Evolutionary conservation across 2,329 filamentous ascomycete species (phyloP), one percentile per base, ranked within the genome.

Genomic region (Beauveria pseudobassiana): DNA sequence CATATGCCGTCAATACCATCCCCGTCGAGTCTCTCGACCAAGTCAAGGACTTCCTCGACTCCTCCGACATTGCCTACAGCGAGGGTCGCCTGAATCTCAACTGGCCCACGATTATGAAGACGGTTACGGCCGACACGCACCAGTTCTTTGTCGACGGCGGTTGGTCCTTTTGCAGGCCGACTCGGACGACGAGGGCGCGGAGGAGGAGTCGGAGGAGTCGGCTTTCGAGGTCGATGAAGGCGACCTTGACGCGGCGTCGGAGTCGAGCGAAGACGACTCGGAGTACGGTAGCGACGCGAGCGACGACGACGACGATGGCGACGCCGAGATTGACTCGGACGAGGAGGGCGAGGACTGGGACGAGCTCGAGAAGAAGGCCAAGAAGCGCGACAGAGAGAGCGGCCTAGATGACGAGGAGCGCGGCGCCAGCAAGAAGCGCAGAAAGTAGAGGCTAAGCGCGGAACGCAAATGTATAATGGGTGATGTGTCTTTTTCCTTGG

Each of bases 61-160:
- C 89, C 1, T 93, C 95, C 53, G 93, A 99, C 71, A 96, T 99
- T 71, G 88, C 95, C 20, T 98, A 88, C 79, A 90, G 87, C 14
- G 96, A 99, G 75, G 95, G 95, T 62, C 95, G 93, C 1, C 86
- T 99, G 67, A 99, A 99, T 78, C 82, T 99, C 62, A 98, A 98
- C 81, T 99, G 95, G 95, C 89, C 90, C 12, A 96, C 93, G 18
- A 99, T 99, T 72, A 99, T 99, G 92, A 99, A 99, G 82, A 99
- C 95, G 0, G 93, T 99, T 28, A 93, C 90, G 22, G 87, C 89
- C 42, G 93, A 99, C 72, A 91, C 95, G 2, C 93, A 99, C 72
- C 86, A 89, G 68, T 99, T 99, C 85, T 99, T 97, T 75, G 85
- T 83, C 4, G 93, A 98, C 66, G 95, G 96, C 38, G 95, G 95